Evolutionary conservation across 1,139 yeast genomes (phyloP).

Genomic region (Nakaseomyces delphensis): DNA sequence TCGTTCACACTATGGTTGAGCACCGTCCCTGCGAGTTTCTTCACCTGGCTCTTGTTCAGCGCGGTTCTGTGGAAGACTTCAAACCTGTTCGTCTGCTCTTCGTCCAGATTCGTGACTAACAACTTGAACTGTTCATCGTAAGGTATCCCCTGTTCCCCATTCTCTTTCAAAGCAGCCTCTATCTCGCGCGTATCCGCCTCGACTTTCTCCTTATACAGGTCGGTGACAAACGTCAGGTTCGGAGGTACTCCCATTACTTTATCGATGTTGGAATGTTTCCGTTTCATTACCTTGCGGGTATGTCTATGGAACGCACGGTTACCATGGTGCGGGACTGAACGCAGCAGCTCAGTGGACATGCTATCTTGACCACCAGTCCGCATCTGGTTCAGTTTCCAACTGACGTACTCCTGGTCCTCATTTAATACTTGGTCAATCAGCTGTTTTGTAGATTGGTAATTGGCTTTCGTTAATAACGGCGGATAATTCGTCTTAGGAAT

Average conservation of each 20-base stretch:
- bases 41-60: conserved; percentile 68
- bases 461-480: conserved; percentile 24
- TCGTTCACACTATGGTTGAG: conserved; percentile 78
- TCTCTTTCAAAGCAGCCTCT: not conserved
- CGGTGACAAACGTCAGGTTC: not conserved
- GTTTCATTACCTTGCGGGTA: not conserved
- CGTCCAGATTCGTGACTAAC: conserved; percentile 62
- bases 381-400: conserved; percentile 27
- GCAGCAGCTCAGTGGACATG: conserved; percentile 10
- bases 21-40: conserved; percentile 70
- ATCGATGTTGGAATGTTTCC: not conserved
- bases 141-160: conserved; percentile 18
- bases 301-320: conserved; percentile 1
- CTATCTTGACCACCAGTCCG: conserved; percentile 28
- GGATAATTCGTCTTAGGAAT: conserved; percentile 28
- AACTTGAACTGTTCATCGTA: conserved; percentile 53
- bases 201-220: not conserved
- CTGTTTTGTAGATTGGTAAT: conserved; percentile 27
- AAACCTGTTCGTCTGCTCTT: conserved; percentile 80
- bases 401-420: conserved; percentile 30
- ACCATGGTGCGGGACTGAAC: not conserved
- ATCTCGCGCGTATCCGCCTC: not conserved
- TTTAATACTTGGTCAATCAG: conserved; percentile 30
- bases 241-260: not conserved
- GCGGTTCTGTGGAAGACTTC: conserved; percentile 83